phyloP scores from a whole-genome alignment of 345 rosid species.

The Durio zibethinus region DNA sequence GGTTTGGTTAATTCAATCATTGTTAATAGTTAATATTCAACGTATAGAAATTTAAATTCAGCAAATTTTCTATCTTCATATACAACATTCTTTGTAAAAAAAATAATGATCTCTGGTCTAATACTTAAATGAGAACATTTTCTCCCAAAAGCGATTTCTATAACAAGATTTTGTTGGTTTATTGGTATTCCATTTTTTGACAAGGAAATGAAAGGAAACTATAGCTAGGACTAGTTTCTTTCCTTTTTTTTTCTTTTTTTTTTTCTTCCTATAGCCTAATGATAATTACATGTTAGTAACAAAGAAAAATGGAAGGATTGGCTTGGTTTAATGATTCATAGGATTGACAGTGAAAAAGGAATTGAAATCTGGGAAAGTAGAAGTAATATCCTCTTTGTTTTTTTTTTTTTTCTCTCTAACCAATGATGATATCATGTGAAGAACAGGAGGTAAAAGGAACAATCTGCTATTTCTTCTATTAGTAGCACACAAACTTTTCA shows the following conservation, averaged over 20 bases:
- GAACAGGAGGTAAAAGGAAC: background rate
- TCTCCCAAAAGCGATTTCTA: background rate
- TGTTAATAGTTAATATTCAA: too few relatives aligned
- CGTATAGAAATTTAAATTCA: too few relatives aligned
- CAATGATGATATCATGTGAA: slow-evolving; percentile 15
- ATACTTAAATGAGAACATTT: too few relatives aligned
- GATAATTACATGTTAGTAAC: background rate
- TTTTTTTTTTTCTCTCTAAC: slow-evolving; percentile 13
- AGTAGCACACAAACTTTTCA: background rate
- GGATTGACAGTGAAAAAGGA: slow-evolving; percentile 1
- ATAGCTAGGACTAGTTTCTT: too few relatives aligned
- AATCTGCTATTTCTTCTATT: background rate
- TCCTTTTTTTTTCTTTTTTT: too few relatives aligned
- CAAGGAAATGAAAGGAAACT: too few relatives aligned
- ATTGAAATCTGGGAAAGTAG: slow-evolving; percentile 7
- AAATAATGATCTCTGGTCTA: background rate
- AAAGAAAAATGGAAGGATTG: background rate
- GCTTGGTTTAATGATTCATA: background rate
- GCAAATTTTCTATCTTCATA: too few relatives aligned
- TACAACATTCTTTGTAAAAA: too few relatives aligned
- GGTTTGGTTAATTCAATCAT: too few relatives aligned
- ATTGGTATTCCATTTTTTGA: background rate
- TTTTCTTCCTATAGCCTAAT: background rate
- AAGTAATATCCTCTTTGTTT: background rate
- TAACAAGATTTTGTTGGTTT: background rate